Evolutionary conservation across 2,329 filamentous ascomycete species (phyloP), one percentile per base, ranked within the genome.

Genomic region (Ceratocystis variospora): DNA sequence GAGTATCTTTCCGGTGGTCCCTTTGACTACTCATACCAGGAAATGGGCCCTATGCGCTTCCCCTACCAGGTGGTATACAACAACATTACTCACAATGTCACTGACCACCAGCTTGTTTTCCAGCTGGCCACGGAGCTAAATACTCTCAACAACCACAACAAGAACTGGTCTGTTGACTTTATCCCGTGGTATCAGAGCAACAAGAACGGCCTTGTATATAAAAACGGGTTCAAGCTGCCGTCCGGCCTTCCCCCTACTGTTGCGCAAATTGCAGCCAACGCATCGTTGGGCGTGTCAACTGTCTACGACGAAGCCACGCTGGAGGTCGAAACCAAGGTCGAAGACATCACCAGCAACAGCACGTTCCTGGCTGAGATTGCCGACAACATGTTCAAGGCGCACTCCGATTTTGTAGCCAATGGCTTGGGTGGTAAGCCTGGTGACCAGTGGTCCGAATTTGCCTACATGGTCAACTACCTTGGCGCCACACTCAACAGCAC

Each of bases 41-140:
- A 87, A 71, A 80, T 79, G 82, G 85, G 85, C 0, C 83, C 84
- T 0, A 87, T 87, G 84, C 76, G 84, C 1, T 83, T 87, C 69
- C 85, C 85, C 0, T 76, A 81, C 17, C 78, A 77, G 1, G 79
- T 82, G 69, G 72, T 78, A 1, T 78, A 79, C 33, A 78, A 77
- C n/a, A 83, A 84, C 69, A 77, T 81, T 70, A 85, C 81, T 0
- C 75, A 76, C 69, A 79, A 83, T 67, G 83, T 87, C 69, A 79
- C 80, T 7, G 85, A 87, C 70, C 84, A 87, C 71, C 79, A 82
- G 68, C 77, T 88, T 71, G 83, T 87, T 0, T 87, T 86, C 72
- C 82, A 87, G 71, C 77, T 88, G 1, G 84, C 79, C 1, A 78
- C 79, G 5, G 79, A 81, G 64, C 75, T 88, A 68, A 87, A 87